Base-by-base conservation (phyloP, 306 rosid species). In the Albizia julibrissin region DNA sequence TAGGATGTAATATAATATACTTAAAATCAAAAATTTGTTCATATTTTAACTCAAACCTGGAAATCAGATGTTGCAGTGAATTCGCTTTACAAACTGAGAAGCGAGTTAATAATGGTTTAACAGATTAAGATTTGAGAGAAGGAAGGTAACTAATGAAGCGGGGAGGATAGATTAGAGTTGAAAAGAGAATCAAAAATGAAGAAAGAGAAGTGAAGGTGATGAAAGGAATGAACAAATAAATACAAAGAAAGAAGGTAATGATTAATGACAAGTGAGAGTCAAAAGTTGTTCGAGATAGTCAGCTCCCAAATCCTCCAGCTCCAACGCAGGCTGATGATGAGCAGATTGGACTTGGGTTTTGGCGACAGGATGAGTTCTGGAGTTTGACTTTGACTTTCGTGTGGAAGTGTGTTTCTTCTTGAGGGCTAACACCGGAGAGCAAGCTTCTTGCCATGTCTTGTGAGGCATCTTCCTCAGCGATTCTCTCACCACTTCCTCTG, bases 381-480 rank as follows among this genome's bases (percentile, higher is more conserved):
- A 37, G 40, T 37, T 37, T 37, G 8, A 6, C 6, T 37, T 85
- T 3, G 78, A 76, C 26, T 70, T 85, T 59, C 29, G 80, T 26
- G 85, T 82, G 81, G 83, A 71, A 72, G 71, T 80, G 70, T 87
- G 88, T 22, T 85, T 87, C 39, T 84, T 82, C 82, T 93, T 93
- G 22, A 93, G 93, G 6, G 94, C 97, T 76, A 91, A 66, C 2
- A 90, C 94, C 4, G 98, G 98, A 1, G 98, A 93, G n/a, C 86
- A 81, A 2, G 88, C 94, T 5, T 83, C 74, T 33, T 85, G 85
- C 76, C 79, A 75, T 18, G 80, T 29, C 82, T 76, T 81, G 2
- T 9, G 18, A 0, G 50, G 29, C 86, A 87, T 76, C 22, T 80
- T 83, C 52, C 66, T 77, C 0, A 87, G 79, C 0, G 90, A 87